phyloP scores from a whole-genome alignment of 768 basidiomycete genomes.

The Tulasnella sp. region DNA sequence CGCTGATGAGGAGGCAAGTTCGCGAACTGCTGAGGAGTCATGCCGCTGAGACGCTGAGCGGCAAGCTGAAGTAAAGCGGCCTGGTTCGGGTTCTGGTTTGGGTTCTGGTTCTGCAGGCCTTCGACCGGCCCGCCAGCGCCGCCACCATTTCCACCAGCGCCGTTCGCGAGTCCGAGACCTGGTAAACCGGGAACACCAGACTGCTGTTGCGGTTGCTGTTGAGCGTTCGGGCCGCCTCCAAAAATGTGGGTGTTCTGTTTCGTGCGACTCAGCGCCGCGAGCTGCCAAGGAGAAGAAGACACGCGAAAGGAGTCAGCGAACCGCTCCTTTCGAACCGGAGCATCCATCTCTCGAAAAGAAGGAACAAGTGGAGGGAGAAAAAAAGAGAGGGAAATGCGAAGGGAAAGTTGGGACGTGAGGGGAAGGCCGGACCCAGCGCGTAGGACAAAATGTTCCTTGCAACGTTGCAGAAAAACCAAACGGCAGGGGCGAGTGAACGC shows the following conservation, averaged over 20 bases:
- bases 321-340: not conserved
- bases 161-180: not conserved
- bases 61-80: too few species aligned
- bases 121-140: not conserved
- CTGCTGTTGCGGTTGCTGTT: not conserved
- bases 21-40: too few species aligned
- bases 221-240: not conserved
- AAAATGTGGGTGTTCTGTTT: not conserved
- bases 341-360: not conserved
- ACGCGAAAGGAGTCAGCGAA: conserved; percentile 2
- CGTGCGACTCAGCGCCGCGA: not conserved
- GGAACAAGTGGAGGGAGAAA: not conserved
- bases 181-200: not conserved
- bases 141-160: not conserved
- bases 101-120: not conserved
- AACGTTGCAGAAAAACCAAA: conserved; percentile 12
- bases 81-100: not conserved
- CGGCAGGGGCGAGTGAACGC: not conserved
- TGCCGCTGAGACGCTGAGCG: too few species aligned
- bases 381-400: not conserved
- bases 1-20: too few species aligned
- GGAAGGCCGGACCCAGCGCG: not conserved
- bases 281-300: not conserved
- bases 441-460: conserved; percentile 1
- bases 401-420: not conserved